Base-by-base conservation (phyloP, 2,329 filamentous ascomycete genomes). In the Xylariaceae sp. region DNA sequence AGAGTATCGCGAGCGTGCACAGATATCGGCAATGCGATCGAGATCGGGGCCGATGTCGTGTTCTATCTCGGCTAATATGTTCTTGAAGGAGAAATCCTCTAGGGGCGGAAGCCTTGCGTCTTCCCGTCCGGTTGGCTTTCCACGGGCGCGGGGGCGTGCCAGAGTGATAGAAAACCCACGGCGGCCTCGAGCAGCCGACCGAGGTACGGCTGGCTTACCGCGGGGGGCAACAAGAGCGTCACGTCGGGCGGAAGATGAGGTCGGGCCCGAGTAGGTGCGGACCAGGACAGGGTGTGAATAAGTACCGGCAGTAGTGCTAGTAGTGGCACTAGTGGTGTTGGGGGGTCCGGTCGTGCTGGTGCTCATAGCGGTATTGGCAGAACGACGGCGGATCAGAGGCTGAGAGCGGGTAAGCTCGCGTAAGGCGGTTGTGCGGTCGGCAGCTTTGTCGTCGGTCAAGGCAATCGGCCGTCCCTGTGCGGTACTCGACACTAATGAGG, bases 281-380 rank as follows among this genome's bases (percentile, higher is more conserved):
- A 82, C 78, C 27, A 82, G 73, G 40, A 82, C 76, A n/a, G 78
- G 78, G 46, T 81, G 76, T 3, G 74, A 79, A 53, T 77, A 79
- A 27, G 76, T 80, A 48, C 67, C 53, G 23, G 55, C 55, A 16
- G 55, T 58, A 17, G 53, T 57, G 39, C 47, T 53, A 17, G 53
- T 55, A 26, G 50, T 75, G 59, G 63, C 76, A 52, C 72, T 67
- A 13, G 76, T 69, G 9, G 72, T 34, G 36, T 32, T 42, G 21
- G n/a, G n/a, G n/a, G n/a, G n/a, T n/a, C n/a, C n/a, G n/a, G n/a
- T n/a, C n/a, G n/a, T n/a, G n/a, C n/a, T n/a, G 21, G 21, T 24
- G 11, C 26, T 13, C 11, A 13, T 28, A 5, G 52, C 52, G 26
- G 48, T 74, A 59, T 52, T 73, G 40, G 72, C 64, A 64, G 74